Evolutionary conservation across 345 rosid species (phyloP).

Genomic region (Murraya paniculata): DNA sequence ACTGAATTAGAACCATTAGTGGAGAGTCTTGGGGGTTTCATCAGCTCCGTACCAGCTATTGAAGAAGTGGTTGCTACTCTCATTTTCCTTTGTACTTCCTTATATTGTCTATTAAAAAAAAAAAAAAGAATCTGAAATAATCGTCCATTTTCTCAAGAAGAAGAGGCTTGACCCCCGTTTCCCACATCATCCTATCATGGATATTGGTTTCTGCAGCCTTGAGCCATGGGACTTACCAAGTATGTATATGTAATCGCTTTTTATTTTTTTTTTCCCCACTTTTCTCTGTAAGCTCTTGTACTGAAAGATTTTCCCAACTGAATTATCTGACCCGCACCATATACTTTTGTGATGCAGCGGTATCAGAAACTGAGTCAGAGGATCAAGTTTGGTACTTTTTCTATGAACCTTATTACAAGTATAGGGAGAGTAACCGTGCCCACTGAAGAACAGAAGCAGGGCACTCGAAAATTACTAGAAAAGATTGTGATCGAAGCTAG

Average conservation of each 20-base stretch:
- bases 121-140: background rate
- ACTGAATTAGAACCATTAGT: background rate
- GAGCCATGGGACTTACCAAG: slow-evolving; percentile 35
- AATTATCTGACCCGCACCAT: too few relatives aligned
- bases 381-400: too few relatives aligned
- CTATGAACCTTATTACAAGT: too few relatives aligned
- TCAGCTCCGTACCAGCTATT: slow-evolving; percentile 19
- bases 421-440: background rate
- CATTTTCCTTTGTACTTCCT: background rate
- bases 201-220: slow-evolving; percentile 4
- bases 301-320: too few relatives aligned
- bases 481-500: background rate
- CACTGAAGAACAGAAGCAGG: background rate
- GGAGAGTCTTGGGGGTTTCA: too few relatives aligned
- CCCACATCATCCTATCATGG: background rate
- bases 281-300: too few relatives aligned
- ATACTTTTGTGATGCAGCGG: too few relatives aligned
- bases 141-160: background rate
- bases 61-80: background rate
- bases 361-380: too few relatives aligned
- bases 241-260: slow-evolving; percentile 16
- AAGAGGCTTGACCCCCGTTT: slow-evolving; percentile 17
- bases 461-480: background rate
- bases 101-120: background rate
- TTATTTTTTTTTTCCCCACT: too few relatives aligned